These are phyloP conservation scores for Podospora pseudocomata DNA, from an alignment of 495 filamentous ascomycete species.

Conservation along the genomic window DNA sequence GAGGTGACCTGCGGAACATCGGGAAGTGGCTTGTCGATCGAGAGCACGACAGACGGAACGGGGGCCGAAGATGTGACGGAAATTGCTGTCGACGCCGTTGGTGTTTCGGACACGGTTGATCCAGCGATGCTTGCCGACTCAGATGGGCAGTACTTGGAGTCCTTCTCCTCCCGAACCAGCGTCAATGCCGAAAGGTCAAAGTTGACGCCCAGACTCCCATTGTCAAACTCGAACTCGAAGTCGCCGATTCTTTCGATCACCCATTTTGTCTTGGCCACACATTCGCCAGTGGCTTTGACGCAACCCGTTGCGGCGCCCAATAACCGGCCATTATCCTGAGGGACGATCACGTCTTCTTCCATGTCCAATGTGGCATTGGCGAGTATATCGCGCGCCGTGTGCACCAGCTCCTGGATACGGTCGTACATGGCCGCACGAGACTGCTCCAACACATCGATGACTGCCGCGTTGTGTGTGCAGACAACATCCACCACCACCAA, in stretches of 20 bases:
- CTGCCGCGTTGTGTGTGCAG: constrained; percentile 67
- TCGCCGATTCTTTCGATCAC: constrained; percentile 91
- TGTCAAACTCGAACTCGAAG: constrained; percentile 71
- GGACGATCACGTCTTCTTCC: constrained; percentile 71
- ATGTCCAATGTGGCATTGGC: constrained; percentile 56
- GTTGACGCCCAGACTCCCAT: constrained; percentile 47
- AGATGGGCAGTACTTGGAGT: constrained; percentile 11
- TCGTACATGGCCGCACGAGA: constrained; percentile 77
- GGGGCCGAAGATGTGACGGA: constrained; percentile 28
- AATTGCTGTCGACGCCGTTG: constrained; percentile 26
- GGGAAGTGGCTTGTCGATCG: constrained; percentile 44
- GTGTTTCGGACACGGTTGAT: constrained; percentile 34
- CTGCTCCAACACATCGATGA: constrained; percentile 59
- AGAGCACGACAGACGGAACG: constrained; percentile 30
- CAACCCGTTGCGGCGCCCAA: constrained; percentile 82
- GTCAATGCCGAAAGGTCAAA: constrained; percentile 44
- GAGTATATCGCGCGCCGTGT: constrained; percentile 75
- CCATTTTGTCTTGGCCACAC: constrained; percentile 76
- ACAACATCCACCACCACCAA: constrained; percentile 79
- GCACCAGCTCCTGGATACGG: constrained; percentile 71
- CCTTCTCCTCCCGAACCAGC: constrained; percentile 23
- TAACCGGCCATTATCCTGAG: constrained; percentile 72
- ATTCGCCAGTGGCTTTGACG: constrained; percentile 86
- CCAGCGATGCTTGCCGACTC: constrained; percentile 39
- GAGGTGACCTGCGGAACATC: constrained; percentile 36